Conservation (phyloP, 345 rosid species). For the Garcia nutans region DNA sequence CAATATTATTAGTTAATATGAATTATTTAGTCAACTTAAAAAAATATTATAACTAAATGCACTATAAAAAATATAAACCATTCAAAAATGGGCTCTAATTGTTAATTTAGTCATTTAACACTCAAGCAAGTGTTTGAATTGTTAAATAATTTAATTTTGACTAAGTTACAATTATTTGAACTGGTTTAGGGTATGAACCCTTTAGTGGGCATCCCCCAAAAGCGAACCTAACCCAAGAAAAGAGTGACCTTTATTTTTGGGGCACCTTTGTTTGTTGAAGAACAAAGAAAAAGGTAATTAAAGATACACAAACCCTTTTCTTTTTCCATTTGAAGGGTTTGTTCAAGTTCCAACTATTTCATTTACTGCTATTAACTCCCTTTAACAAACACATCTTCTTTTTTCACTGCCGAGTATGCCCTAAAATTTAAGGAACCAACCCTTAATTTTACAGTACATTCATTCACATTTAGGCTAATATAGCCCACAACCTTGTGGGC, state of each 20-base stretch:
- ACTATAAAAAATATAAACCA: no score
- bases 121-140: not conserved
- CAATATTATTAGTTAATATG: no score
- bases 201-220: constrained; percentile 10
- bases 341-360: not conserved
- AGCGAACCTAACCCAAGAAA: not conserved
- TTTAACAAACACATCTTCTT: not conserved
- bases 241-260: constrained; percentile 12
- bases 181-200: not conserved
- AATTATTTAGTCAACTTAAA: no score
- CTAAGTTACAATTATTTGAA: not conserved
- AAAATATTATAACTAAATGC: no score
- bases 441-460: no score
- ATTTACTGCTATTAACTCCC: no score
- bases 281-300: not conserved
- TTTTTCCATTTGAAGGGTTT: not conserved
- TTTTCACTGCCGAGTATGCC: not conserved
- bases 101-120: not conserved
- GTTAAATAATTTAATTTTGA: not conserved
- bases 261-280: constrained; percentile 12
- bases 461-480: not conserved
- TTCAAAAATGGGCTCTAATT: no score
- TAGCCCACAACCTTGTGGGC: not conserved
- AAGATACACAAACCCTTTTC: not conserved
- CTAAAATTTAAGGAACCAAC: not conserved